These are phyloP conservation scores for Leccinum obscurum DNA, from an alignment of 768 basidiomycete species.

Conservation along the genomic window DNA sequence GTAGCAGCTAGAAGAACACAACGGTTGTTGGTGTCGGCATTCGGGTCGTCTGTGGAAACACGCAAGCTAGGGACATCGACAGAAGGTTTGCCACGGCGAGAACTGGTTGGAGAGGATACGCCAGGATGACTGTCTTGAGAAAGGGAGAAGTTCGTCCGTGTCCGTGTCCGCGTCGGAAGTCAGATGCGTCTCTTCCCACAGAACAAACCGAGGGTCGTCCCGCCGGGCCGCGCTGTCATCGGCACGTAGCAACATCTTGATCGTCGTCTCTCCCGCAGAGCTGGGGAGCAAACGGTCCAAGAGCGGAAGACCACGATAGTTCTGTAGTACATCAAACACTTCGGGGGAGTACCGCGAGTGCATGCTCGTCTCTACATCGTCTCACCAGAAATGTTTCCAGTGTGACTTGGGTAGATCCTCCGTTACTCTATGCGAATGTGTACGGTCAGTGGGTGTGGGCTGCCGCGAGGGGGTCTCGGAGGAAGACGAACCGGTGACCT, in stretches of 20 bases:
- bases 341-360: slow-evolving; percentile 69
- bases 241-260: no score
- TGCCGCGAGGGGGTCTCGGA: slow-evolving; percentile 32
- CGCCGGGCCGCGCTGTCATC: slow-evolving; percentile 48
- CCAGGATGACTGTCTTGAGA: slow-evolving; percentile 41
- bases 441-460: slow-evolving; percentile 48
- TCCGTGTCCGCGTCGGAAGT: slow-evolving; percentile 34
- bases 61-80: slow-evolving; percentile 31
- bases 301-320: slow-evolving; percentile 72
- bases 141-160: slow-evolving; percentile 40
- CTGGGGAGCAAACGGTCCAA: slow-evolving; percentile 65
- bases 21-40: slow-evolving; percentile 22
- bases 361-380: slow-evolving; percentile 41
- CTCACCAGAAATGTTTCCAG: slow-evolving; percentile 53
- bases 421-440: slow-evolving; percentile 78
- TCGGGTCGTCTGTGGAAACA: slow-evolving; percentile 28
- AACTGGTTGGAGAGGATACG: slow-evolving; percentile 39
- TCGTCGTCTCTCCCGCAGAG: slow-evolving; percentile 61
- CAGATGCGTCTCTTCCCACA: slow-evolving; percentile 71
- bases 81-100: slow-evolving; percentile 35
- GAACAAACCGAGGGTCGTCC: slow-evolving; percentile 89
- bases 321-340: slow-evolving; percentile 81
- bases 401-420: slow-evolving; percentile 26
- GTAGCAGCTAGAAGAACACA: slow-evolving; percentile 81
- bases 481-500: slow-evolving; percentile 28